These are phyloP conservation scores for Somion occarium DNA, from an alignment of 1,284 basidiomycete genomes.

Conservation along the genomic window DNA sequence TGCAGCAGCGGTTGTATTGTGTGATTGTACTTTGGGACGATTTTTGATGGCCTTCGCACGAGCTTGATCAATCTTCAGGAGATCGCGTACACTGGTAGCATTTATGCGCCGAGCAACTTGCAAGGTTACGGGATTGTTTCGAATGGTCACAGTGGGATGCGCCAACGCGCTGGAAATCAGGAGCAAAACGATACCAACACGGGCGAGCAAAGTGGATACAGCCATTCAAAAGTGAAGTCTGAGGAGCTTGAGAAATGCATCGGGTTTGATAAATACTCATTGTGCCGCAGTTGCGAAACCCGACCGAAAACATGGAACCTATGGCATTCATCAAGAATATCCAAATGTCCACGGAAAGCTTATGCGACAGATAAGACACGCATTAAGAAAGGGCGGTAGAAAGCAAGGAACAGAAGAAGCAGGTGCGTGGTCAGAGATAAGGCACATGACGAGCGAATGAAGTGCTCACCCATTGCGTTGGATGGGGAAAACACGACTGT, in stretches of 20 bases:
- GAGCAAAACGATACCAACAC: background rate
- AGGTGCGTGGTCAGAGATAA: too few relatives aligned
- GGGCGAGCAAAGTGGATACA: background rate
- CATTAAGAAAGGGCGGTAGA: background rate
- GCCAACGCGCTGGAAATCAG: background rate
- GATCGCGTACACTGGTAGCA: slow-evolving; percentile 13
- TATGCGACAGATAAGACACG: background rate
- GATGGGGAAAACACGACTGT: too few relatives aligned
- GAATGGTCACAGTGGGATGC: background rate
- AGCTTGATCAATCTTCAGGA: slow-evolving; percentile 22
- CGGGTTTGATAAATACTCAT: background rate
- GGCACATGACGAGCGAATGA: too few relatives aligned
- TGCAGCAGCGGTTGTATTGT: slow-evolving; percentile 5
- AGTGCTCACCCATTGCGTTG: too few relatives aligned
- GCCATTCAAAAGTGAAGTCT: background rate
- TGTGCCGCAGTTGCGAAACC: background rate
- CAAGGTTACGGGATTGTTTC: slow-evolving; percentile 23
- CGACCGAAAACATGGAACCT: background rate
- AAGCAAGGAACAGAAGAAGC: too few relatives aligned
- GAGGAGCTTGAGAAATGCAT: background rate
- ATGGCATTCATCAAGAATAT: background rate
- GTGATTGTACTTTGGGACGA: slow-evolving; percentile 6
- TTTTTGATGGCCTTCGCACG: slow-evolving; percentile 20
- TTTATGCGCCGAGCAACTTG: slow-evolving; percentile 23
- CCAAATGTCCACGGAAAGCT: background rate